Percentiles rank a stretch among this genome's conserved stretches.
phyloP scores from a whole-genome alignment of 2,329 filamentous ascomycete genomes.

The Aspergillus sp. region DNA sequence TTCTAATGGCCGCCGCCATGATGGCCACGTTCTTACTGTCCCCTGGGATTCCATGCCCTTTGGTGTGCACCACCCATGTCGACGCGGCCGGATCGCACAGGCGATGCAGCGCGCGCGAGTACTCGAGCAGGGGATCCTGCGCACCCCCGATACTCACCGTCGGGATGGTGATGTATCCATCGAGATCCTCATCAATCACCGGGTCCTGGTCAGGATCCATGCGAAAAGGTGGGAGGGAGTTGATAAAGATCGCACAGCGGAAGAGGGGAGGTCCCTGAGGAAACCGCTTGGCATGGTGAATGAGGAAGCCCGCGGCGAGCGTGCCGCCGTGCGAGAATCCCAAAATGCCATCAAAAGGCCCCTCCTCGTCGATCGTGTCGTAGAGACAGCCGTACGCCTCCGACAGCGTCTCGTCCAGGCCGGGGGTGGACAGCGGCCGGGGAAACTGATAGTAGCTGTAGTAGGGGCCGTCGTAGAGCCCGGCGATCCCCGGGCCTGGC shows the following conservation, averaged over 20 bases:
- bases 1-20: slow-evolving; percentile 24
- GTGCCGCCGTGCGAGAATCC: slow-evolving; percentile 38
- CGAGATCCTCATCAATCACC: slow-evolving; percentile 22
- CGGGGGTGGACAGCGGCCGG: slow-evolving; percentile 20
- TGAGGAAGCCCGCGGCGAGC: slow-evolving; percentile 28
- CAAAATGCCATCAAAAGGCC: slow-evolving; percentile 32
- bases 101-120: slow-evolving; percentile 23
- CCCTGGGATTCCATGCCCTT: slow-evolving; percentile 27
- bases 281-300: slow-evolving; percentile 26
- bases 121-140: slow-evolving; percentile 24
- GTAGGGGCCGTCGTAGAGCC: slow-evolving; percentile 31
- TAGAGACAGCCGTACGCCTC: slow-evolving; percentile 28
- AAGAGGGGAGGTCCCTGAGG: slow-evolving; percentile 23
- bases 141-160: slow-evolving; percentile 25
- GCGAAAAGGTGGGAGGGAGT: slow-evolving; percentile 30
- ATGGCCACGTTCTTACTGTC: slow-evolving; percentile 24
- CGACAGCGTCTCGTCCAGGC: slow-evolving; percentile 21
- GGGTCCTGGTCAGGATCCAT: slow-evolving; percentile 23
- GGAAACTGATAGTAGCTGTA: slow-evolving; percentile 33
- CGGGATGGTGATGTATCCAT: slow-evolving; percentile 26
- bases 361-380: slow-evolving; percentile 26
- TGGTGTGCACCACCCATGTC: slow-evolving; percentile 24
- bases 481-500: slow-evolving; percentile 28
- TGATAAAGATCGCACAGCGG: slow-evolving; percentile 35
- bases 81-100: slow-evolving; percentile 22